phyloP scores from a whole-genome alignment of 257 asterid genomes.

The Verbena officinalis region DNA sequence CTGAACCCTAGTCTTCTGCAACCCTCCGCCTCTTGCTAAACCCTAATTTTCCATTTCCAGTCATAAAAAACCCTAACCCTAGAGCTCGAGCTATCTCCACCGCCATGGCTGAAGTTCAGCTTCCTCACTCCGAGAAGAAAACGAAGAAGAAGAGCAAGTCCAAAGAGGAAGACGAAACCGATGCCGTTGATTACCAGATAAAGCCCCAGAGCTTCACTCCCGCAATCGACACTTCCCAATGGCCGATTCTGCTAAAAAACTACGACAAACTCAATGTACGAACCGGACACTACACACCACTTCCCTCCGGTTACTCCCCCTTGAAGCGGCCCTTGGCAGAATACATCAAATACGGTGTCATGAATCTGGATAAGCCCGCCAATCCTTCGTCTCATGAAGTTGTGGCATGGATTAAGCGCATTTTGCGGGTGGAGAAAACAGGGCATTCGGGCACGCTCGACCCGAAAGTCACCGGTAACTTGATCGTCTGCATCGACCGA shows the following conservation, averaged over 20 bases:
- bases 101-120: slow-evolving; percentile 67
- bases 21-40: not conserved
- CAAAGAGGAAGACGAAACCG: slow-evolving; percentile 36
- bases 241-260: slow-evolving; percentile 84
- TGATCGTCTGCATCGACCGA: slow-evolving; percentile 79
- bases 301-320: slow-evolving; percentile 84
- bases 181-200: slow-evolving; percentile 49
- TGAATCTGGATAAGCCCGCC: slow-evolving; percentile 78
- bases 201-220: slow-evolving; percentile 78
- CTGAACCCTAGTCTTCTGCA: slow-evolving; percentile 39
- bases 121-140: slow-evolving; percentile 51
- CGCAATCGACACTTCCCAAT: slow-evolving; percentile 64
- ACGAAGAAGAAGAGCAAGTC: slow-evolving; percentile 62
- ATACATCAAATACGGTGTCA: slow-evolving; percentile 78
- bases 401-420: slow-evolving; percentile 86
- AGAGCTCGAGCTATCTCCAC: not conserved
- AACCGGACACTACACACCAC: slow-evolving; percentile 88
- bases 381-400: slow-evolving; percentile 91
- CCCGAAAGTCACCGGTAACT: slow-evolving; percentile 84
- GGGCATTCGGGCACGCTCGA: slow-evolving; percentile 87
- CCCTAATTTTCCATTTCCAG: slow-evolving; percentile 5
- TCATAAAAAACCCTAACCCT: not conserved
- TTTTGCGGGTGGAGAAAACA: slow-evolving; percentile 74
- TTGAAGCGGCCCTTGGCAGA: slow-evolving; percentile 71
- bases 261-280: slow-evolving; percentile 76